A percentile compares a stretch with the other conserved stretches of the same genome.
These are phyloP conservation scores for Penicillium angulare DNA, from an alignment of 495 filamentous ascomycete genomes.

Conservation along the genomic window DNA sequence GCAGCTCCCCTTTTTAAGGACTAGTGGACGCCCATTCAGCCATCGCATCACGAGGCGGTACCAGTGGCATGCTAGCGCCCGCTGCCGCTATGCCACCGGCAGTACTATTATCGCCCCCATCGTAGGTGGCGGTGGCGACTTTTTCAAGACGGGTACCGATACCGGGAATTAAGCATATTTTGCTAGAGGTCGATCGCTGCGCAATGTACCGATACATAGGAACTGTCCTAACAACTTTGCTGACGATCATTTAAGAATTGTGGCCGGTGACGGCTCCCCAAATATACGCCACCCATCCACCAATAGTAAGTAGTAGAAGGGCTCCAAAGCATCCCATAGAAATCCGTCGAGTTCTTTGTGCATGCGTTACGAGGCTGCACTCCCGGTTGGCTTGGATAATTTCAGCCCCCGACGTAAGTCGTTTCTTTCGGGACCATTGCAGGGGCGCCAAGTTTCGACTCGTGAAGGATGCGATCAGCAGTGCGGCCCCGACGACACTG, in stretches of 20 bases:
- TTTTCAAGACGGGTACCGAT: neutral
- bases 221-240: constrained; percentile 13
- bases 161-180: neutral
- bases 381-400: constrained; percentile 30
- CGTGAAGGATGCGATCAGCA: constrained; percentile 26
- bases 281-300: constrained; percentile 44
- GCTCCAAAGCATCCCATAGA: constrained; percentile 30
- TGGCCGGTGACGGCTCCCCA: constrained; percentile 44
- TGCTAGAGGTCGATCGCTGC: constrained; percentile 1
- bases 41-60: constrained; percentile 8
- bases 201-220: constrained; percentile 2
- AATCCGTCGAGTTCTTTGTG: constrained; percentile 20
- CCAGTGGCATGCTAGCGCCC: neutral
- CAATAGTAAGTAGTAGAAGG: constrained; percentile 29
- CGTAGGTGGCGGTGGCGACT: constrained; percentile 11
- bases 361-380: constrained; percentile 20
- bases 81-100: neutral
- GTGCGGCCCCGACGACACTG: constrained; percentile 26
- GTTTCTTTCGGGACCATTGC: constrained; percentile 44
- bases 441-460: constrained; percentile 27
- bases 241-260: constrained; percentile 28
- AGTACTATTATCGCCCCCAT: neutral
- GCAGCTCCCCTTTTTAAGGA: neutral
- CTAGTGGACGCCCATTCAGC: neutral
- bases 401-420: constrained; percentile 28